Evolutionary conservation across 495 filamentous ascomycete species (phyloP).

Genomic region (Neurospora tetrasperma): DNA sequence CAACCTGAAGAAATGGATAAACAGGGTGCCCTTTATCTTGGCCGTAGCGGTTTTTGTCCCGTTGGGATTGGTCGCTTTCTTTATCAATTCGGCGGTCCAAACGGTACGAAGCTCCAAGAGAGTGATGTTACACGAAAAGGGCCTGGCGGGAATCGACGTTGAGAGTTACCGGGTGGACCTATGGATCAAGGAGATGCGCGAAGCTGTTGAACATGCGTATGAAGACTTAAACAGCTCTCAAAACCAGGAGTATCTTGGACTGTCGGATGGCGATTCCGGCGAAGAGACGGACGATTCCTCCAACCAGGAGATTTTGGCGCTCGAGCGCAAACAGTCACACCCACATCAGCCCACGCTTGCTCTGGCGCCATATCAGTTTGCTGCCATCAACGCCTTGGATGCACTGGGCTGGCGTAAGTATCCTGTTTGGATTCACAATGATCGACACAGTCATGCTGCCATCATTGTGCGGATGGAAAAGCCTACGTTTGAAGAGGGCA

Average conservation of each 20-base stretch:
- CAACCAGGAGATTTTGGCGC: slow-evolving; percentile 17
- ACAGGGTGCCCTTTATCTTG: slow-evolving; percentile 46
- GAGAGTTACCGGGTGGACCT: slow-evolving; percentile 66
- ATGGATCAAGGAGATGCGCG: slow-evolving; percentile 59
- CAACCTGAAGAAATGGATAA: slow-evolving; percentile 20
- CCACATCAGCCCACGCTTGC: slow-evolving; percentile 54
- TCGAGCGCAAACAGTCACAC: slow-evolving; percentile 29
- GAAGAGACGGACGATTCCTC: slow-evolving; percentile 12
- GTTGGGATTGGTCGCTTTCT: slow-evolving; percentile 55
- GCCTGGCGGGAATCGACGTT: slow-evolving; percentile 50
- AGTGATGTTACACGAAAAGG: slow-evolving; percentile 64
- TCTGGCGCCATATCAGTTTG: slow-evolving; percentile 67
- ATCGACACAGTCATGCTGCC: slow-evolving; percentile 73
- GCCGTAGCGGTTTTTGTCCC: slow-evolving; percentile 57
- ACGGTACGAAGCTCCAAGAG: slow-evolving; percentile 58
- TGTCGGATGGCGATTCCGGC: slow-evolving; percentile 22
- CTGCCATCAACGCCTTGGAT: slow-evolving; percentile 71
- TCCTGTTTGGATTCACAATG: slow-evolving; percentile 76
- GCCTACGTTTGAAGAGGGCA: slow-evolving; percentile 60
- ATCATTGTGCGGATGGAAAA: slow-evolving; percentile 68
- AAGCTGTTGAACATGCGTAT: slow-evolving; percentile 62
- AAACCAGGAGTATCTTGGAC: slow-evolving; percentile 50
- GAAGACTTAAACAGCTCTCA: slow-evolving; percentile 57
- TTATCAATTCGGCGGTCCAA: slow-evolving; percentile 67
- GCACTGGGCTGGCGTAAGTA: slow-evolving; percentile 69